phyloP scores from a whole-genome alignment of 148 eudicot species.

The Camellia lanceoleosa region DNA sequence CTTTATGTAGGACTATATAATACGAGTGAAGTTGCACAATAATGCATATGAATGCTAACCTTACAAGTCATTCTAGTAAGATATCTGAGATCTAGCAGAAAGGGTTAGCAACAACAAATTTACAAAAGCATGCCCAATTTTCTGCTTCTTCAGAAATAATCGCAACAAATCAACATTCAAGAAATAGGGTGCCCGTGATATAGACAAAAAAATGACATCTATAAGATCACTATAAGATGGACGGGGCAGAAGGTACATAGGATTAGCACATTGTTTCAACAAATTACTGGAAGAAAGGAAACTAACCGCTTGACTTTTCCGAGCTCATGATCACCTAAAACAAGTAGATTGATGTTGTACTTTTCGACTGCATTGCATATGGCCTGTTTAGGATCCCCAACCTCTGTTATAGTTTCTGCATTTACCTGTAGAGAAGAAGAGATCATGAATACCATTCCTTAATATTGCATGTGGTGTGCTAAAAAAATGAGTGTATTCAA shows the following conservation, averaged over 20 bases:
- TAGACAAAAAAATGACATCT: too few species aligned
- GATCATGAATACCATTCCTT: not conserved
- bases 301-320: slow-evolving; percentile 15
- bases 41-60: not conserved
- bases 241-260: not conserved
- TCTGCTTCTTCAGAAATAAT: not conserved
- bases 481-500: too few species aligned
- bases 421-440: slow-evolving; percentile 3
- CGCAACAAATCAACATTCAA: not conserved
- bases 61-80: not conserved
- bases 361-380: slow-evolving; percentile 9
- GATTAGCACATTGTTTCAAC: not conserved
- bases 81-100: not conserved
- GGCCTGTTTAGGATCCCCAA: slow-evolving; percentile 16
- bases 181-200: too few species aligned
- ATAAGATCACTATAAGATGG: too few species aligned
- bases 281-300: not conserved
- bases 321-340: slow-evolving; percentile 9
- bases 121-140: not conserved
- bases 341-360: not conserved
- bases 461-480: too few species aligned
- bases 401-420: not conserved
- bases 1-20: too few species aligned
- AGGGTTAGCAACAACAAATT: not conserved
- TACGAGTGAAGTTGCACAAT: not conserved